Conservation (phyloP, 306 rosid genomes). For the Phaseolus lunatus region DNA sequence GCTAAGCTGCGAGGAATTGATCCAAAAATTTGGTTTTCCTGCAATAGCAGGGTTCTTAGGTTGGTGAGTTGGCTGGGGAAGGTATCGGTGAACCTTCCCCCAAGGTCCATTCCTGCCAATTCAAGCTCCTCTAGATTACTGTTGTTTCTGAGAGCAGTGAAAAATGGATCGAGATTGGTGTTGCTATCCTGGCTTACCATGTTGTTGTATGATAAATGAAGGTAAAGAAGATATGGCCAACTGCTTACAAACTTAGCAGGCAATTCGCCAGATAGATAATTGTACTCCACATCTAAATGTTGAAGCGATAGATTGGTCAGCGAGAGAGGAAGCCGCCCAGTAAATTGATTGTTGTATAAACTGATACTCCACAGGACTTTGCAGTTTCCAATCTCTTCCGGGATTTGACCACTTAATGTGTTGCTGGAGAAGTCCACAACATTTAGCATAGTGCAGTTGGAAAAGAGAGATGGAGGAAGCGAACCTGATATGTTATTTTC, state of each 20-base stretch:
- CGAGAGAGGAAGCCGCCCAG: constrained; percentile 64
- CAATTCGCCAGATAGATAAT: constrained; percentile 61
- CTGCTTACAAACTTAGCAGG: constrained; percentile 53
- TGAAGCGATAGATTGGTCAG: constrained; percentile 45
- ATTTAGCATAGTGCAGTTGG: constrained; percentile 59
- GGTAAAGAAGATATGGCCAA: constrained; percentile 48
- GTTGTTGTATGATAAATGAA: constrained; percentile 66
- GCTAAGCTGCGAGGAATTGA: constrained; percentile 62
- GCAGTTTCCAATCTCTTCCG: constrained; percentile 71
- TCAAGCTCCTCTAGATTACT: constrained; percentile 63
- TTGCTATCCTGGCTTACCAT: constrained; percentile 64
- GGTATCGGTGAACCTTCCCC: constrained; percentile 61
- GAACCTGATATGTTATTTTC: constrained; percentile 52
- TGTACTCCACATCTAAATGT: constrained; percentile 65
- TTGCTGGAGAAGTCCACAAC: constrained; percentile 64
- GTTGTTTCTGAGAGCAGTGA: constrained; percentile 65
- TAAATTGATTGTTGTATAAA: constrained; percentile 67
- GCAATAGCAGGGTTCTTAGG: constrained; percentile 45
- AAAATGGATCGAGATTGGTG: constrained; percentile 66
- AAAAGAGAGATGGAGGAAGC: constrained; percentile 64
- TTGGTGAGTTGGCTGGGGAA: constrained; percentile 38
- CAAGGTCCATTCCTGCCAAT: constrained; percentile 71
- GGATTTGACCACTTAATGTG: constrained; percentile 60
- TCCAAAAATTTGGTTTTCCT: constrained; percentile 70
- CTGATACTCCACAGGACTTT: constrained; percentile 58